phyloP scores from a whole-genome alignment of 805 yeast species.

The Priceomyces castillae region DNA sequence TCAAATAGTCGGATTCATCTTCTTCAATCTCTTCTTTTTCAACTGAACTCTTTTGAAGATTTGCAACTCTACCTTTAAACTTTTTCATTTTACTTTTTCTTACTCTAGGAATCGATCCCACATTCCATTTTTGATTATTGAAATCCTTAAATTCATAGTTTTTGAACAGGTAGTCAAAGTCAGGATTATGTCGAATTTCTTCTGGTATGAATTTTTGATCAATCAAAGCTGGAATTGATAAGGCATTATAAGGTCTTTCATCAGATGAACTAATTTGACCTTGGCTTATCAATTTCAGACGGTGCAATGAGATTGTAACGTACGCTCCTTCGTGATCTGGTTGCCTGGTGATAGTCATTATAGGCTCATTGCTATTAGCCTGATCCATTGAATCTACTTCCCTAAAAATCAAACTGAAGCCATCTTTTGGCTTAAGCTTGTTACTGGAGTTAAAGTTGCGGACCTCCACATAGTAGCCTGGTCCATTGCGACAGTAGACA shows the following conservation, averaged over 20 bases:
- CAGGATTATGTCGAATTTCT: slow-evolving; percentile 7
- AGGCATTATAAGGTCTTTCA: slow-evolving; percentile 20
- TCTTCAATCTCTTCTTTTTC: slow-evolving; percentile 7
- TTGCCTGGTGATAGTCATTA: slow-evolving; percentile 26
- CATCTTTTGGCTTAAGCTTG: slow-evolving; percentile 10
- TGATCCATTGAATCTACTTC: slow-evolving; percentile 16
- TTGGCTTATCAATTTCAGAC: slow-evolving; percentile 9
- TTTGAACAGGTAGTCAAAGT: slow-evolving; percentile 6
- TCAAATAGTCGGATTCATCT: slow-evolving; percentile 16
- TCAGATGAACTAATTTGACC: slow-evolving; percentile 8
- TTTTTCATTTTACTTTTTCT: slow-evolving; percentile 26
- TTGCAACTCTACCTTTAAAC: slow-evolving; percentile 16
- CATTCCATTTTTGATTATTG: slow-evolving; percentile 27
- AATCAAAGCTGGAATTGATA: slow-evolving; percentile 24
- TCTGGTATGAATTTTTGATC: slow-evolving; percentile 22
- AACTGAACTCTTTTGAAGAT: slow-evolving; percentile 5
- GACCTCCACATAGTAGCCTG: slow-evolving; percentile 56
- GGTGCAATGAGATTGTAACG: slow-evolving; percentile 23
- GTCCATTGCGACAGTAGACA: slow-evolving; percentile 56
- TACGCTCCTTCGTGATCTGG: slow-evolving; percentile 27
- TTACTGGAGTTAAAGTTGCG: not conserved
- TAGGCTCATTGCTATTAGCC: slow-evolving; percentile 16
- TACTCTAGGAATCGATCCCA: slow-evolving; percentile 48
- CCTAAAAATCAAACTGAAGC: slow-evolving; percentile 27
- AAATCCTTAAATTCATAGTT: slow-evolving; percentile 31